phyloP scores from a whole-genome alignment of 2,329 filamentous ascomycete species.

The Diaporthe ampelina region DNA sequence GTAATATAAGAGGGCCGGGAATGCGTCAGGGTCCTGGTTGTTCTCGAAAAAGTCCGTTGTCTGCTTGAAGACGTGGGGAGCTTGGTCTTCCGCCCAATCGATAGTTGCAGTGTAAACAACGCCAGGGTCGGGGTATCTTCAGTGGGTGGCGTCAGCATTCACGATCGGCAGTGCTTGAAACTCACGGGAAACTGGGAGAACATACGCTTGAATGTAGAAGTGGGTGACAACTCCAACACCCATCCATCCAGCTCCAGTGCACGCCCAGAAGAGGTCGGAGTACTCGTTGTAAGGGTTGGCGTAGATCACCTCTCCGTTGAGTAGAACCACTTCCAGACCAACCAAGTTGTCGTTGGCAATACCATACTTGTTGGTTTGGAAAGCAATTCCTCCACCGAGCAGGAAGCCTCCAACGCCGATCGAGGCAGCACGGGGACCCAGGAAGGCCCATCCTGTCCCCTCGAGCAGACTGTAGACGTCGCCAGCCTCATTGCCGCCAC shows the following conservation, averaged over 20 bases:
- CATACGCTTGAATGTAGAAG: slow-evolving; percentile 39
- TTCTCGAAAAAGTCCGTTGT: slow-evolving; percentile 35
- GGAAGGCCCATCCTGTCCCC: slow-evolving; percentile 36
- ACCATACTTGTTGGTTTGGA: slow-evolving; percentile 33
- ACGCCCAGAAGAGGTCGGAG: slow-evolving; percentile 36
- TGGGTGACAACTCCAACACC: slow-evolving; percentile 32
- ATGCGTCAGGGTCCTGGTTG: slow-evolving; percentile 33
- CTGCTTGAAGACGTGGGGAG: slow-evolving; percentile 25
- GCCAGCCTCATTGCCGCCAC: slow-evolving; percentile 34
- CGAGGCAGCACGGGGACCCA: slow-evolving; percentile 35
- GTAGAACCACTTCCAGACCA: slow-evolving; percentile 35
- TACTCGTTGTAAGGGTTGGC: slow-evolving; percentile 38
- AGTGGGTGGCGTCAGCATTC: neutral
- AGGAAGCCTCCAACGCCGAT: slow-evolving; percentile 36
- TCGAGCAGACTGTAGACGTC: slow-evolving; percentile 33
- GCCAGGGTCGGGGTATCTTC: slow-evolving; percentile 37
- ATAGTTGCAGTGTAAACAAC: slow-evolving; percentile 27
- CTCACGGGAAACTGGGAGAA: neutral
- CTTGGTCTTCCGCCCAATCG: slow-evolving; percentile 32
- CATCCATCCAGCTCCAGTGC: slow-evolving; percentile 38
- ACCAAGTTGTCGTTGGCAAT: slow-evolving; percentile 34
- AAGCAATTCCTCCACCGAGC: slow-evolving; percentile 37
- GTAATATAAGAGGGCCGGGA: slow-evolving; percentile 34
- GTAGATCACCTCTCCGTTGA: slow-evolving; percentile 36
- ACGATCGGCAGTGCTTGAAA: neutral